Evolutionary conservation across 176 grass and related monocot genomes (phyloP).

Genomic region (Cenchrus americanus): DNA sequence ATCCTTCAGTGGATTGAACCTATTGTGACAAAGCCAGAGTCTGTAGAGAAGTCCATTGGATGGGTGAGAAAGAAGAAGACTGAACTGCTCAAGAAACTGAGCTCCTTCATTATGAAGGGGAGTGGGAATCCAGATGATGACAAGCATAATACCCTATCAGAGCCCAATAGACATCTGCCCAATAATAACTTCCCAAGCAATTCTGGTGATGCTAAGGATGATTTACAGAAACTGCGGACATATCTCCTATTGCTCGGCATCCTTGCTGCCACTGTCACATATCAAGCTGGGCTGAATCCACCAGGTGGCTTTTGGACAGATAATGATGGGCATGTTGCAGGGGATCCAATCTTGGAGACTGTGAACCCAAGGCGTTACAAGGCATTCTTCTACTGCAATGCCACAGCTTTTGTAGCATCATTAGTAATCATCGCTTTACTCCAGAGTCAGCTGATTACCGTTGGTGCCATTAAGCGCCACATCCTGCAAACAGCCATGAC

Average conservation of each 20-base stretch:
- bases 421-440: slow-evolving; percentile 60
- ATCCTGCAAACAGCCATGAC: slow-evolving; percentile 51
- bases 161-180: not conserved
- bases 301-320: slow-evolving; percentile 49
- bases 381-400: slow-evolving; percentile 65
- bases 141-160: not conserved
- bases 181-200: not conserved
- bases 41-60: not conserved
- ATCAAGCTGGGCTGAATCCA: slow-evolving; percentile 51
- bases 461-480: slow-evolving; percentile 35
- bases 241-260: slow-evolving; percentile 52
- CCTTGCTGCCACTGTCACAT: slow-evolving; percentile 48
- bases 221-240: slow-evolving; percentile 36
- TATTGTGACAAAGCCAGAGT: not conserved
- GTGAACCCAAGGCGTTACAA: slow-evolving; percentile 37
- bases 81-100: not conserved
- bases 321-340: slow-evolving; percentile 19
- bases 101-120: not conserved
- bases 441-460: slow-evolving; percentile 38
- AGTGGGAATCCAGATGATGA: not conserved
- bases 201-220: not conserved
- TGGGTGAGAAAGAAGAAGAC: slow-evolving; percentile 7
- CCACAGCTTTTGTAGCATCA: slow-evolving; percentile 58
- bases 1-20: slow-evolving; percentile 32
- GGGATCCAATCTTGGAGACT: slow-evolving; percentile 37